Base-by-base conservation (phyloP, 371 early-diverging fungal genomes). In the Gilbertella persicaria region DNA sequence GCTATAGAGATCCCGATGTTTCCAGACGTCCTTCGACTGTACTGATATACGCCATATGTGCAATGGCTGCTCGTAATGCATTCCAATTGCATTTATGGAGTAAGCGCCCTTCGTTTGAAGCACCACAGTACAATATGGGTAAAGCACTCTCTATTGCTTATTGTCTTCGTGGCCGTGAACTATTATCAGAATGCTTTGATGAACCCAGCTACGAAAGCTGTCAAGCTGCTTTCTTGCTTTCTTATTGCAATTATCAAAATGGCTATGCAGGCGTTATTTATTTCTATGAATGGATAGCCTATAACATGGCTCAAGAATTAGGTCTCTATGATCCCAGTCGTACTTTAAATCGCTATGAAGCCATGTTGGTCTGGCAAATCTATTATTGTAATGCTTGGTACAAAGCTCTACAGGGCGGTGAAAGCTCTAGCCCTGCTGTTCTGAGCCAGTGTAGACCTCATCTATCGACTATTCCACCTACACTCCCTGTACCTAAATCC, bases 81-180 rank as follows among this genome's bases (percentile, higher is more conserved):
- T 76, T 76, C 36, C 76, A 76, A 30, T 30, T 76, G n/a, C 76
- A 76, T 46, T 66, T 73, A 5, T 76, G 76, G 76, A 64, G 60
- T 17, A 67, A 67, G 24, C 58, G 66, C 1, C 70, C 67, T 19
- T 30, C 56, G 1, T 45, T 52, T 42, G 66, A 63, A n/a, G 40
- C 63, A 5, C 65, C 69, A 14, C 53, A 67, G 0, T 73, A 70
- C 29, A 70, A 73, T 25, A 76, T 76, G 71, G 76, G 76, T 9
- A 76, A 73, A 38, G 71, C 73, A 0, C 37, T 76, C 3, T 76
- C 76, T 2, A 55, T 70, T 8, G 76, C 73, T 4, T 76, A 76
- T 29, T 73, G 76, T 30, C 53, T 70, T 36, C 53, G 54, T 19
- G 76, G 68, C 0, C 63, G 76, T 12, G 72, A 76, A 28, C 19